Base-by-base conservation (phyloP, 345 rosid genomes). In the Cochlearia excelsa region DNA sequence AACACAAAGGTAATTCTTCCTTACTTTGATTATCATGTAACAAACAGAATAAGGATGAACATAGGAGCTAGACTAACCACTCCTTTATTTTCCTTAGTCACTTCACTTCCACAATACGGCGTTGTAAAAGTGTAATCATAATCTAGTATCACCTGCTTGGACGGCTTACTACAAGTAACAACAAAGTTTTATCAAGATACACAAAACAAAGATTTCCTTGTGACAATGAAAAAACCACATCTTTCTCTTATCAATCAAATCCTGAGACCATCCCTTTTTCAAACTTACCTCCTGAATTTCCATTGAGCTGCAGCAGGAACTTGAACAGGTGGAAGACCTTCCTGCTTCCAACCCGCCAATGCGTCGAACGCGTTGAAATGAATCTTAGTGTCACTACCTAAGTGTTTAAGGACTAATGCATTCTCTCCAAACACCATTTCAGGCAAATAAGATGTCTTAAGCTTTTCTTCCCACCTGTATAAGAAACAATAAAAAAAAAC, bases 111-210 rank as follows among this genome's bases (percentile, higher is more conserved):
- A 75, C 72, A 54, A 63, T 89, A 89, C 4, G 99, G 96, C 10
- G 97, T 85, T 11, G 99, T 93, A 75, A 87, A 93, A 28, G 99
- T 93, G 69, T 89, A 93, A 67, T 93, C 99, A 78, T 89, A 93
- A 77, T 93, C 95, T 45, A 93, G 79, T 73, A 93, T 85, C 79
- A 93, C 94, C 79, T 85, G 85, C 72, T 93, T 76, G 41, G 77
- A 85, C 42, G 94, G 97, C 69, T 89, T 87, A 84, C 97, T 89
- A 87, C 79, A 80, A 72, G 74, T 53, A 51, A 16, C 68, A 80
- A 9, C 28, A 42, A 55, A 59, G 48, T 34, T 9, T 23, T 48
- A 55, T 47, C 53, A 69, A 16, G 61, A 59, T 7, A 52, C 11
- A 55, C 5, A 5, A 33, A 5, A 33, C 28, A 67, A 35, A 67